A percentile compares a stretch with the other conserved stretches of the same genome.
These are phyloP conservation scores for Kwoniella heveanensis DNA, from an alignment of 768 basidiomycete species.

Conservation along the genomic window DNA sequence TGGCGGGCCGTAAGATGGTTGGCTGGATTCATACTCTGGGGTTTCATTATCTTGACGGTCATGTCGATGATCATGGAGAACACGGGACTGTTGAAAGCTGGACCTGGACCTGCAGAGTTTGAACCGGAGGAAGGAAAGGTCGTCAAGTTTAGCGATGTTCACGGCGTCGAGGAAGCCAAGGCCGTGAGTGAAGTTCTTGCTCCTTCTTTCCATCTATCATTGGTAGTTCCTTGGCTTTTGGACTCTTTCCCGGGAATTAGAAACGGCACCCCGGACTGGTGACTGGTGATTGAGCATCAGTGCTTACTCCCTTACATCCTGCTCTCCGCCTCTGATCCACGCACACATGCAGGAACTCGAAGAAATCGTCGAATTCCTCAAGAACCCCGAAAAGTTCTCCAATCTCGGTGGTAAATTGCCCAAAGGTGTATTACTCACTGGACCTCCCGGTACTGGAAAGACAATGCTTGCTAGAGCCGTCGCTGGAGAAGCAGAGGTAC, in stretches of 20 bases:
- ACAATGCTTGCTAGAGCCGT: constrained; percentile 96
- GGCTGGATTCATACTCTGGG: constrained; percentile 39
- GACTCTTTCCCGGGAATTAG: no score
- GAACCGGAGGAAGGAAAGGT: constrained; percentile 74
- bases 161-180: constrained; percentile 97
- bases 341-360: constrained; percentile 73
- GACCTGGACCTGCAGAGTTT: constrained; percentile 72
- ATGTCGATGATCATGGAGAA: constrained; percentile 89
- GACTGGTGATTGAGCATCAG: no score
- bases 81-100: constrained; percentile 87
- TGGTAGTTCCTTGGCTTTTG: no score
- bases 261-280: no score
- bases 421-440: constrained; percentile 76
- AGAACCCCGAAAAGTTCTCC: constrained; percentile 86
- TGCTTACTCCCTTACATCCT: no score
- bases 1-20: constrained; percentile 39
- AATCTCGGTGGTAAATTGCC: constrained; percentile 90
- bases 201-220: background rate
- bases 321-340: no score
- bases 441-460: constrained; percentile 77
- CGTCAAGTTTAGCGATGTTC: constrained; percentile 91
- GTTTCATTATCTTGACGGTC: constrained; percentile 68
- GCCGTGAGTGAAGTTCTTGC: constrained; percentile 60
- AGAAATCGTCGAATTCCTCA: constrained; percentile 93
- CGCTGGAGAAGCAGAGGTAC: constrained; percentile 96